Conservation (phyloP, 176 grass and related monocot genomes). For the Rhynchospora breviuscula region DNA sequence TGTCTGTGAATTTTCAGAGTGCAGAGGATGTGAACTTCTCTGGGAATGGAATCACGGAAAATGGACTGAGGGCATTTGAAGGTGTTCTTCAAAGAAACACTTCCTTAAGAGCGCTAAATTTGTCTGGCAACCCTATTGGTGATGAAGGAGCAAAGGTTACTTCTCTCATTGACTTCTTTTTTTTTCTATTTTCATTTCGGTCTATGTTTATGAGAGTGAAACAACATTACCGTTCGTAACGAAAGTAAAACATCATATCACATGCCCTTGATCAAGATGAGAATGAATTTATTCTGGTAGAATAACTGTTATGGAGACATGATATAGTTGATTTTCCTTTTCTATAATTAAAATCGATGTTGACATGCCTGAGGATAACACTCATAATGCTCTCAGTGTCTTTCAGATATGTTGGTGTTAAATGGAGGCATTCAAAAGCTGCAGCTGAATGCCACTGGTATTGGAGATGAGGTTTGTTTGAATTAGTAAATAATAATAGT, state of each 20-base stretch:
- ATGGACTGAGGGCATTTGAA: conserved; percentile 85
- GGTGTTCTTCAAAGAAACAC: conserved; percentile 95
- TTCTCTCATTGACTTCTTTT: conserved; percentile 30
- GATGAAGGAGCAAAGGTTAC: conserved; percentile 99
- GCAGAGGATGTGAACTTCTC: conserved; percentile 92
- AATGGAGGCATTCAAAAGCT: conserved; percentile 92
- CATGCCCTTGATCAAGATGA: background rate
- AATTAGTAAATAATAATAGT: background rate
- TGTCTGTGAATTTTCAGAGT: conserved; percentile 41
- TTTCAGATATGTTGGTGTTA: conserved; percentile 91
- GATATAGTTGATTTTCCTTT: background rate
- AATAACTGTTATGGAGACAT: background rate
- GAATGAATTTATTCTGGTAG: background rate
- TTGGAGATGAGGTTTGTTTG: conserved; percentile 78
- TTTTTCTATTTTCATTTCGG: background rate
- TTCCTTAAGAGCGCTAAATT: conserved; percentile 72
- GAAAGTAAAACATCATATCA: background rate
- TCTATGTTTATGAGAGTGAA: background rate
- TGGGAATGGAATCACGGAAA: conserved; percentile 85
- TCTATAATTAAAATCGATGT: conserved; percentile 8
- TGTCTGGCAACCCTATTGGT: conserved; percentile 87
- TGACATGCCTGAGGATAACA: conserved; percentile 48
- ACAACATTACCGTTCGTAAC: background rate
- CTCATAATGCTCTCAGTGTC: conserved; percentile 76
- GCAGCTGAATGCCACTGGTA: conserved; percentile 75